phyloP scores from a whole-genome alignment of 371 early-diverging fungal genomes.

The Syncephalastrum contaminatum region DNA sequence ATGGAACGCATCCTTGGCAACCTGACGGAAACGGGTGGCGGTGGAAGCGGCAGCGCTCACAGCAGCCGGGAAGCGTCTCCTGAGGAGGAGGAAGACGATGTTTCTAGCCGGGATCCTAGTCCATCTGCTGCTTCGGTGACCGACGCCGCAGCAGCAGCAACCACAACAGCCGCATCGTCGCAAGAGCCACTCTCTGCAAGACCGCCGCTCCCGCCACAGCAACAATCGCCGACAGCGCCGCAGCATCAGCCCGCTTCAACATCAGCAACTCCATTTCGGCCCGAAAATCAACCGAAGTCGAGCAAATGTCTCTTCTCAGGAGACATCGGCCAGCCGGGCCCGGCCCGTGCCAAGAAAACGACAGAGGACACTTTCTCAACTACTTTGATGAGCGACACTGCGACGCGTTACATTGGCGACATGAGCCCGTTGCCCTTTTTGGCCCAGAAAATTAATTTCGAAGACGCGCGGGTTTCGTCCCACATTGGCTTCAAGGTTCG shows the following conservation, averaged over 20 bases:
- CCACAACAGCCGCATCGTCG: no score
- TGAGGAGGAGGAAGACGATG: no score
- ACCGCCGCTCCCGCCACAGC: background rate
- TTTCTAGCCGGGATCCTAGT: no score
- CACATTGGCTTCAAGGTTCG: constrained; percentile 31
- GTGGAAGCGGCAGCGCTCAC: background rate
- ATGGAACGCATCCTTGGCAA: constrained; percentile 64
- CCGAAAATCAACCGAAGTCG: background rate
- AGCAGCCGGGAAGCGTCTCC: no score
- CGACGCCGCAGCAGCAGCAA: no score
- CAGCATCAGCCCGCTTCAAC: background rate
- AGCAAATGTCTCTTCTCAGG: background rate
- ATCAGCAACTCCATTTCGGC: background rate
- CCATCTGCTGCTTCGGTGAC: no score
- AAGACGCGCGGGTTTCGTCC: constrained; percentile 24
- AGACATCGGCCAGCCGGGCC: background rate
- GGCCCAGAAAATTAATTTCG: constrained; percentile 41
- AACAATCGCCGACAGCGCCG: background rate
- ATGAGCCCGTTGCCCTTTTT: constrained; percentile 40
- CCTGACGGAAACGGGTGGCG: constrained; percentile 24
- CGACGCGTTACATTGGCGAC: constrained; percentile 39
- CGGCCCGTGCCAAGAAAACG: no score
- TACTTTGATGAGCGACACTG: constrained; percentile 13
- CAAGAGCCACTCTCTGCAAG: no score
- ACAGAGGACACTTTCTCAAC: no score